Evolutionary conservation across 371 early-diverging fungal genomes (phyloP).

Genomic region (Rhizomucor miehei): DNA sequence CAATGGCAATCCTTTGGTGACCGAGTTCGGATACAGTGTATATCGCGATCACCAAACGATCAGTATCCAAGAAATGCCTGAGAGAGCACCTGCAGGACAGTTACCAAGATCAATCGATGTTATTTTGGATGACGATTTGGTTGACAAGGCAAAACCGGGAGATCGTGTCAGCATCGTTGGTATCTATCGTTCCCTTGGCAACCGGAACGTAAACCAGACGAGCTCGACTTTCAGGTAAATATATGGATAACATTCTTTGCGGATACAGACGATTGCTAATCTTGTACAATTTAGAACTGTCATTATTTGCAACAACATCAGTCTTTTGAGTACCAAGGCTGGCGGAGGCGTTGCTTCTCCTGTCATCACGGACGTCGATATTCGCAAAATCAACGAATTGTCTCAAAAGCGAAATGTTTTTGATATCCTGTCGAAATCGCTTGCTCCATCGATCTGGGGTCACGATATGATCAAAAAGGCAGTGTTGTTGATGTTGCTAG

Average conservation of each 20-base stretch:
- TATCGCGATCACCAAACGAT: constrained; percentile 97
- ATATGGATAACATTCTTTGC: neutral
- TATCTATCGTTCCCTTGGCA: constrained; percentile 89
- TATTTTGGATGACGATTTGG: constrained; percentile 97
- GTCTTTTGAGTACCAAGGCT: constrained; percentile 77
- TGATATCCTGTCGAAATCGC: constrained; percentile 80
- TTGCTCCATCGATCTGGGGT: constrained; percentile 98
- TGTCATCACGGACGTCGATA: constrained; percentile 74
- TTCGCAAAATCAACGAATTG: constrained; percentile 80
- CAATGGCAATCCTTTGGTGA: constrained; percentile 87
- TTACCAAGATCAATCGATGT: constrained; percentile 97
- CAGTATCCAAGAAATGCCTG: constrained; percentile 99
- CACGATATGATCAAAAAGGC: constrained; percentile 97
- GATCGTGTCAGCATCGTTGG: constrained; percentile 98
- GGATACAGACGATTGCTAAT: too few relatives aligned
- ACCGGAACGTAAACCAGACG: constrained; percentile 69
- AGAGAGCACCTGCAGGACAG: constrained; percentile 97
- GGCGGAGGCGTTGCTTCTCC: constrained; percentile 60
- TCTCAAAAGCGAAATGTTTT: constrained; percentile 72
- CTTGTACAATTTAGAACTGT: constrained; percentile 77
- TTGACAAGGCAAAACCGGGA: constrained; percentile 97
- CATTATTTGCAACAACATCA: constrained; percentile 89
- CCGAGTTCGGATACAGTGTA: constrained; percentile 94
- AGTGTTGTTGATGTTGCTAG: constrained; percentile 89
- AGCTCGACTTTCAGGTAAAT: constrained; percentile 81